Base-by-base conservation (phyloP, 1,284 basidiomycete species). In the Hymenochaete sp. region DNA sequence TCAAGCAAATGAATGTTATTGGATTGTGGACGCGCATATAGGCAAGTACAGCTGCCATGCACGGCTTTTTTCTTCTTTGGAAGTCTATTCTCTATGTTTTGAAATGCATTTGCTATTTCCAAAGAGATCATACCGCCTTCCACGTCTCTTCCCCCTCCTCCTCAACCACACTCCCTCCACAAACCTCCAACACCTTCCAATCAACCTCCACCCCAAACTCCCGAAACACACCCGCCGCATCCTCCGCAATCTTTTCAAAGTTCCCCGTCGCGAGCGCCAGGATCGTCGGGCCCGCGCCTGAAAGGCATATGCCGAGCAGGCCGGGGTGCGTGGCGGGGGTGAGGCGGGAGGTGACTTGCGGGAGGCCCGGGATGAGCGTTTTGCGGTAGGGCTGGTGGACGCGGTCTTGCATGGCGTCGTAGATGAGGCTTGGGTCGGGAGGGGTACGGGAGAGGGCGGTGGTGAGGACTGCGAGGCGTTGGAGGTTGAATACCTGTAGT, bases 351-450 rank as follows among this genome's bases (percentile, higher is more conserved):
- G 95, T 89, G 38, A 97, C 90, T 59, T 88, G 83, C 9, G 90
- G 86, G 11, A 97, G 73, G 25, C 95, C 96, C 33, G 96, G 96
- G 50, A 99, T 97, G 45, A 98, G 71, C 32, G 73, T 65, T 65
- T 87, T 90, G 27, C 96, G 80, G 64, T 98, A 98, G 0, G 96
- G 96, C 62, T 99, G 96, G 63, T 98, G 96, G 10, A 99, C 77
- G 39, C 87, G 80, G 67, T 99, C 96, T 62, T 98, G 97, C 96
- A 98, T 98, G 0, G 95, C 96, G 64, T 98, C 93, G 66, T 95
- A 98, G 54, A 98, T 98, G 21, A 99, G 78, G 33, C 84, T 82
- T 0, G 92, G 77, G 61, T 98, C 91, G 0, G 93, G 93, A 1
- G 96, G 95, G 10, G 81, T 80, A 59, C 87, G 82, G 0, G 82